Percentiles rank a stretch among this genome's conserved stretches.
phyloP scores from a whole-genome alignment of 2,329 filamentous ascomycete species.

The Fusarium pseudocircinatum region DNA sequence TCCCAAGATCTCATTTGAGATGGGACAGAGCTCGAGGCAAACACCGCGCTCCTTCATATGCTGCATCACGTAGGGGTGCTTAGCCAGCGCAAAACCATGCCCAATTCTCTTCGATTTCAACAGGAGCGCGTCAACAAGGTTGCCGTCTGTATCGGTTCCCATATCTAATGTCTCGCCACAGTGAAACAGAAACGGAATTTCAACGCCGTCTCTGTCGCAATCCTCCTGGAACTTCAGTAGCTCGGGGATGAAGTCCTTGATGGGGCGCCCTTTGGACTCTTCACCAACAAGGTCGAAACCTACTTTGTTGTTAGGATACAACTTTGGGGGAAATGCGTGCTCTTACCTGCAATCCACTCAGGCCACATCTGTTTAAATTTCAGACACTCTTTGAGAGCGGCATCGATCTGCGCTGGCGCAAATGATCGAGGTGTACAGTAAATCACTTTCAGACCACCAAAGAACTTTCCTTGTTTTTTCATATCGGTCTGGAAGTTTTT shows the following conservation, averaged over 20 bases:
- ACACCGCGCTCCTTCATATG: constrained; percentile 70
- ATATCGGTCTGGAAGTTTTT: constrained; percentile 54
- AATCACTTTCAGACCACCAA: constrained; percentile 75
- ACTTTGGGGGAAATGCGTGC: too few species aligned
- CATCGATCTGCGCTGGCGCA: constrained; percentile 54
- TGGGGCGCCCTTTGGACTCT: constrained; percentile 68
- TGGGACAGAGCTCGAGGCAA: constrained; percentile 80
- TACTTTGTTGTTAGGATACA: constrained; percentile 38
- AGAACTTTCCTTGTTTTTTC: constrained; percentile 49
- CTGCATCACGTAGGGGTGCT: constrained; percentile 73
- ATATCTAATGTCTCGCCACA: constrained; percentile 78
- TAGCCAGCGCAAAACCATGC: constrained; percentile 75
- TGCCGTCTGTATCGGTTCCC: constrained; percentile 71
- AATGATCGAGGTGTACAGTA: constrained; percentile 76
- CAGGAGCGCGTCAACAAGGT: constrained; percentile 74
- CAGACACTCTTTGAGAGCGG: constrained; percentile 69
- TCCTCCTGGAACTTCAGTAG: constrained; percentile 65
- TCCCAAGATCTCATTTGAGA: constrained; percentile 79
- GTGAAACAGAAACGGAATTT: constrained; percentile 80
- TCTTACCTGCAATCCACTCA: constrained; percentile 70
- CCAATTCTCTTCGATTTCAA: constrained; percentile 76
- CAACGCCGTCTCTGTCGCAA: constrained; percentile 58
- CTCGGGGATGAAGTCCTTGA: constrained; percentile 63
- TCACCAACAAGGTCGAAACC: constrained; percentile 78
- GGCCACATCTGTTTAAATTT: constrained; percentile 66